phyloP scores from a whole-genome alignment of 331 rosid species.

The Telfairia occidentalis region DNA sequence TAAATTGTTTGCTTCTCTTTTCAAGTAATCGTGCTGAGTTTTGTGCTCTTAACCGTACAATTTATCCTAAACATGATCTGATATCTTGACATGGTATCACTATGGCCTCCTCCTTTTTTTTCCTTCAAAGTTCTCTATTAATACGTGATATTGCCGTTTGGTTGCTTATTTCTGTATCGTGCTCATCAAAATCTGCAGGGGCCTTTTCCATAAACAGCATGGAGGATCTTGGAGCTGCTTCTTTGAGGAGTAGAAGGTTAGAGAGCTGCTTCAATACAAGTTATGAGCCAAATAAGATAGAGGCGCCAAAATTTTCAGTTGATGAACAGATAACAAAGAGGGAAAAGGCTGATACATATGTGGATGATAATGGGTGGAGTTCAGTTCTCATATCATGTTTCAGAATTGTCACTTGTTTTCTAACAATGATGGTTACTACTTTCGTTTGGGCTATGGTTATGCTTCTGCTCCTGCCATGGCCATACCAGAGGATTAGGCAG shows the following conservation, averaged over 20 bases:
- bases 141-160: no score
- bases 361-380: constrained; percentile 37
- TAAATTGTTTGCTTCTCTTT: background rate
- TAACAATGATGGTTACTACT: constrained; percentile 47
- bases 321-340: constrained; percentile 19
- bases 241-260: constrained; percentile 38
- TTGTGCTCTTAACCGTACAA: background rate
- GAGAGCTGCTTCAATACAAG: constrained; percentile 38
- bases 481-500: constrained; percentile 42
- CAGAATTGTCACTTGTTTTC: constrained; percentile 39
- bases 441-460: constrained; percentile 45
- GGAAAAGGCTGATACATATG: constrained; percentile 8
- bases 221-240: constrained; percentile 37
- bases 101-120: background rate
- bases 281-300: constrained; percentile 25
- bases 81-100: background rate
- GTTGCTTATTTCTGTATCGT: background rate
- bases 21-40: background rate
- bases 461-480: constrained; percentile 56
- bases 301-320: constrained; percentile 15
- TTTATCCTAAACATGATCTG: background rate
- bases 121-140: background rate
- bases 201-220: background rate
- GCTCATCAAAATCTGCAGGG: background rate
- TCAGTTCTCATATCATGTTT: constrained; percentile 32